Base-by-base conservation (phyloP, 2,329 filamentous ascomycete genomes). In the Talaromyces piceae region DNA sequence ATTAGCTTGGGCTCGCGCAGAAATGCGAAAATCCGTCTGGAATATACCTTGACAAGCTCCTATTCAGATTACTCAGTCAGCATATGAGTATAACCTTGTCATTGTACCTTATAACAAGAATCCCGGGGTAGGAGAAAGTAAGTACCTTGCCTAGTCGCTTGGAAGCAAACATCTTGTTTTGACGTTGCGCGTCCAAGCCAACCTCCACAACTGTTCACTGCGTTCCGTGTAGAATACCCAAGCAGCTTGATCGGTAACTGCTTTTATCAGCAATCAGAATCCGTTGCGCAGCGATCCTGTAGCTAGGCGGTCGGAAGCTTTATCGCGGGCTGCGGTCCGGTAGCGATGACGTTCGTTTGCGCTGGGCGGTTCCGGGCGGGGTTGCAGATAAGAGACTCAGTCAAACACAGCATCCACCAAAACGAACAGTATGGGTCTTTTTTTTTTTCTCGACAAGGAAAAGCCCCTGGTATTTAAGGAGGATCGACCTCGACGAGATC, bases 41-140 rank as follows among this genome's bases (percentile, higher is more conserved):
- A 48, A 50, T 12, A 48, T 74, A 80, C 77, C 73, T 81, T 82
- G 5, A 67, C 56, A 50, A 81, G 73, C 71, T 82, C 79, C 74
- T 78, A 57, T 43, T 54, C 12, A 48, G 31, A 13, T 43, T 22
- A 12, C 28, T 56, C 23, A 51, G 56, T 67, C 55, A 65, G 65
- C 59, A 45, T 41, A n/a, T 12, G 49, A 22, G 11, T 2, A 18
- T 23, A 50, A 50, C n/a, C n/a, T n/a, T n/a, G n/a, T n/a, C n/a
- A n/a, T n/a, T n/a, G n/a, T n/a, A n/a, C n/a, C n/a, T n/a, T n/a
- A n/a, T n/a, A n/a, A n/a, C n/a, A n/a, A 20, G 26, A 20, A 30
- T 28, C 43, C 22, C 18, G n/a, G 9, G 30, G 30, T 11, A 12
- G 52, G 59, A 53, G 13, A 13, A n/a, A 33, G 53, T n/a, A n/a